Conservation (phyloP, 202 grass and related monocot species). For the Digitaria exilis region DNA sequence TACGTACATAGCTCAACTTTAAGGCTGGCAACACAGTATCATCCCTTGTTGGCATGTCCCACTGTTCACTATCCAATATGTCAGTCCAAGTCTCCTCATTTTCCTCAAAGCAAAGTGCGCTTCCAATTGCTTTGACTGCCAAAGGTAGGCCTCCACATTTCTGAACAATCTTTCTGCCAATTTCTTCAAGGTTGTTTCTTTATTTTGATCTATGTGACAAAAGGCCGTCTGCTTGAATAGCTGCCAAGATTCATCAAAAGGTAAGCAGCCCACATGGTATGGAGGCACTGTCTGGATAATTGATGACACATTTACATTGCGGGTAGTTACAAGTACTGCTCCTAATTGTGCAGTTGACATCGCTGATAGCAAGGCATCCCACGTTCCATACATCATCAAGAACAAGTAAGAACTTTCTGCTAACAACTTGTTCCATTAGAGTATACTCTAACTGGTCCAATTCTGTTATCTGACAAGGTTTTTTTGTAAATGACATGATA, state of each 20-base stretch:
- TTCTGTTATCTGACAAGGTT: slow-evolving; percentile 39
- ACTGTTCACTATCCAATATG: slow-evolving; percentile 42
- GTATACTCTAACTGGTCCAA: slow-evolving; percentile 11
- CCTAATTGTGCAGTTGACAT: slow-evolving; percentile 26
- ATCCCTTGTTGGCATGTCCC: slow-evolving; percentile 31
- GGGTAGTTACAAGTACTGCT: slow-evolving; percentile 43
- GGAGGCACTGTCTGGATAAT: slow-evolving; percentile 44
- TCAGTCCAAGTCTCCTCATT: slow-evolving; percentile 32
- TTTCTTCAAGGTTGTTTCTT: slow-evolving; percentile 24
- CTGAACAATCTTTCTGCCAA: slow-evolving; percentile 38
- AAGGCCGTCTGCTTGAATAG: slow-evolving; percentile 43
- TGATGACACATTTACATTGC: slow-evolving; percentile 33
- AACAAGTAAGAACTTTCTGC: slow-evolving; percentile 41
- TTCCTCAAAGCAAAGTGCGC: slow-evolving; percentile 20
- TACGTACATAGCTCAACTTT: slow-evolving; percentile 43
- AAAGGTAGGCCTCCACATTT: slow-evolving; percentile 50
- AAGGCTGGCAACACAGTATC: slow-evolving; percentile 40
- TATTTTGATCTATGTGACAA: neutral
- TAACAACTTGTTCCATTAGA: slow-evolving; percentile 20
- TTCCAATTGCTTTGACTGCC: slow-evolving; percentile 46
- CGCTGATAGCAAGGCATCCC: slow-evolving; percentile 29
- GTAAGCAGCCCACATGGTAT: slow-evolving; percentile 37
- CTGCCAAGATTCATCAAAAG: slow-evolving; percentile 43
- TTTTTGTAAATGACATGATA: slow-evolving; percentile 29
- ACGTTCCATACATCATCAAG: slow-evolving; percentile 58